phyloP scores from a whole-genome alignment of 1,139 yeast genomes.

The Scheffersomyces segobiensis region DNA sequence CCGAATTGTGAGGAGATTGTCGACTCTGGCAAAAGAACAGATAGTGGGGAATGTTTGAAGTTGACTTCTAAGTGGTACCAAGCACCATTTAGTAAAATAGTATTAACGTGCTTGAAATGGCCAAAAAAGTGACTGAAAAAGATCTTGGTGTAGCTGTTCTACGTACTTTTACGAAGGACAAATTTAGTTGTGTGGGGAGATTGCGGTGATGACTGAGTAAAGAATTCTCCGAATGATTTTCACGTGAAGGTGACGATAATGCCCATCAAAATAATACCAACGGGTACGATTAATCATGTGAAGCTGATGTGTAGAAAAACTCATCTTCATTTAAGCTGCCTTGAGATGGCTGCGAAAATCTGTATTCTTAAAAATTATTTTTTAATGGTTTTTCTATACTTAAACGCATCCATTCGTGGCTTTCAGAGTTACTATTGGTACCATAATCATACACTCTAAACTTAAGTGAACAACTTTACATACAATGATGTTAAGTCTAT shows the following conservation, averaged over 20 bases:
- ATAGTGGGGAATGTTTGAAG: neutral
- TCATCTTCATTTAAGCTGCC: neutral
- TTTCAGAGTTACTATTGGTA: too few relatives aligned
- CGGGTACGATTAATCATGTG: neutral
- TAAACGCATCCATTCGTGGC: neutral
- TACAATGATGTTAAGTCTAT: too few relatives aligned
- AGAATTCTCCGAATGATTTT: too few relatives aligned
- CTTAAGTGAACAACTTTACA: neutral
- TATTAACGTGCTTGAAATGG: too few relatives aligned
- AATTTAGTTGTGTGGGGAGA: too few relatives aligned
- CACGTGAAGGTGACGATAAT: neutral
- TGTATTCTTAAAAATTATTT: too few relatives aligned
- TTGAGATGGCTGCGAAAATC: neutral
- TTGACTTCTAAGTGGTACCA: neutral
- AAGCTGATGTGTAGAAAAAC: neutral
- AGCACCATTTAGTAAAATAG: too few relatives aligned
- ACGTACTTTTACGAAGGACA: too few relatives aligned
- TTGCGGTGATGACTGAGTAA: neutral
- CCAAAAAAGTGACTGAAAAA: too few relatives aligned
- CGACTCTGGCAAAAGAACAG: neutral
- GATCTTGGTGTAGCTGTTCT: too few relatives aligned
- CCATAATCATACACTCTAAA: neutral
- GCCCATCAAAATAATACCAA: neutral
- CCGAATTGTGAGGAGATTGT: neutral
- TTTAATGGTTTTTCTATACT: neutral